Percentiles rank a stretch among this genome's conserved stretches.
Evolutionary conservation across 208 protist genomes (phyloP).

Genomic region (Trypanosomatidae sp.): DNA sequence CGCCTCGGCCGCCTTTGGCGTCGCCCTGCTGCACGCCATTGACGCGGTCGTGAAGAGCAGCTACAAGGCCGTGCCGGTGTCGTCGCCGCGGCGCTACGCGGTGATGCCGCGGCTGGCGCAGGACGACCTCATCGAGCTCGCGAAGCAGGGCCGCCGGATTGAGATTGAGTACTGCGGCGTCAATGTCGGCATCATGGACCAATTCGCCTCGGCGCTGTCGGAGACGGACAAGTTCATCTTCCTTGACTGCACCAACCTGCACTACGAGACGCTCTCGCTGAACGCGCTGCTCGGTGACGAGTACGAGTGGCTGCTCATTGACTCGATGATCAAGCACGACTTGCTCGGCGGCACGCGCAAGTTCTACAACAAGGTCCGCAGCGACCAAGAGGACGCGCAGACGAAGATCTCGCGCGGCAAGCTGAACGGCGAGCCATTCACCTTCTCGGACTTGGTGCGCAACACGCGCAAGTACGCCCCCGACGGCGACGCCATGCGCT

Average conservation of each 20-base stretch:
- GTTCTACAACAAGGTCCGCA: constrained; percentile 54
- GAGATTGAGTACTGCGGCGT: constrained; percentile 75
- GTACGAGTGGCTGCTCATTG: constrained; percentile 51
- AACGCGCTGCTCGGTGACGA: constrained; percentile 28
- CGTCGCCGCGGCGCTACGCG: constrained; percentile 12
- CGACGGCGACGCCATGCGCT: constrained; percentile 28
- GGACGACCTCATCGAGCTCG: constrained; percentile 28
- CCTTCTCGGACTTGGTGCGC: constrained; percentile 49
- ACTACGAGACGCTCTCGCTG: constrained; percentile 29
- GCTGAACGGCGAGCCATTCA: constrained; percentile 23
- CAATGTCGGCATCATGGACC: constrained; percentile 90
- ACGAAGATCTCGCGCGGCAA: constrained; percentile 47
- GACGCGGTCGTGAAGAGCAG: constrained; percentile 17
- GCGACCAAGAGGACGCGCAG: constrained; percentile 46
- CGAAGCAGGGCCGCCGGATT: constrained; percentile 53
- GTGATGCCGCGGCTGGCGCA: constrained; percentile 18
- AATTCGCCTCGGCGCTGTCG: constrained; percentile 71
- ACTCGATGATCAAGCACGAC: constrained; percentile 67
- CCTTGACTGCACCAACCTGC: constrained; percentile 64
- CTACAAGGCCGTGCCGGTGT: constrained; percentile 7
- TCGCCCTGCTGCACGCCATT: constrained; percentile 43
- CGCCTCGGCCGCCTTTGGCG: constrained; percentile 67
- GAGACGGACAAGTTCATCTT: constrained; percentile 64
- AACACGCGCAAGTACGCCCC: constrained; percentile 27
- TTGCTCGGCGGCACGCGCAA: constrained; percentile 26